phyloP scores from a whole-genome alignment of 1,139 yeast species.

The Suhomyces coccinellae region DNA sequence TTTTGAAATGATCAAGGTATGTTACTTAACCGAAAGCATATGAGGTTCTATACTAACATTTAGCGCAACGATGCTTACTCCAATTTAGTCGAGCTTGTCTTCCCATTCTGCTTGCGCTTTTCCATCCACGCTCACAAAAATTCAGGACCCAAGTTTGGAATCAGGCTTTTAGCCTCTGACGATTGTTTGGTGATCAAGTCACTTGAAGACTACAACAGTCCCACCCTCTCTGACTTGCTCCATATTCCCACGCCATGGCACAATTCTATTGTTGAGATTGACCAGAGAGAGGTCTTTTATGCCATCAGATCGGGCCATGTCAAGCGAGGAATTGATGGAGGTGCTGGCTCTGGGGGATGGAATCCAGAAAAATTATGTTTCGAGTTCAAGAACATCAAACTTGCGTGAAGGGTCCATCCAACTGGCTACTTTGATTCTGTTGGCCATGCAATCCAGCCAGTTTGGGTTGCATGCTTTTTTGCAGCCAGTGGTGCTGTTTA shows the following conservation, averaged over 20 bases:
- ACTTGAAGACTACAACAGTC: conserved; percentile 30
- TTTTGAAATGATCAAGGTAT: conserved; percentile 57
- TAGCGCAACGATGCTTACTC: conserved; percentile 63
- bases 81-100: conserved; percentile 57
- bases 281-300: conserved; percentile 24
- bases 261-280: conserved; percentile 51
- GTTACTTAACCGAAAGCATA: neutral
- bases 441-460: neutral
- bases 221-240: conserved; percentile 43
- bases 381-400: conserved; percentile 12
- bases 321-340: conserved; percentile 23
- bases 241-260: conserved; percentile 74
- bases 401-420: neutral
- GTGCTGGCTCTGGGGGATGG: conserved; percentile 29
- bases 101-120: conserved; percentile 58
- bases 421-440: neutral
- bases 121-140: conserved; percentile 64
- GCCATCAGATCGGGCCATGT: conserved; percentile 32
- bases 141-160: conserved; percentile 59
- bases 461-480: neutral
- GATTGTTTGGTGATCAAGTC: conserved; percentile 42
- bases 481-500: neutral
- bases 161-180: conserved; percentile 46
- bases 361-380: conserved; percentile 18
- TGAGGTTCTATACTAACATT: conserved; percentile 14